Base-by-base conservation (phyloP, 2,329 filamentous ascomycete genomes). In the Didymella pinodella region DNA sequence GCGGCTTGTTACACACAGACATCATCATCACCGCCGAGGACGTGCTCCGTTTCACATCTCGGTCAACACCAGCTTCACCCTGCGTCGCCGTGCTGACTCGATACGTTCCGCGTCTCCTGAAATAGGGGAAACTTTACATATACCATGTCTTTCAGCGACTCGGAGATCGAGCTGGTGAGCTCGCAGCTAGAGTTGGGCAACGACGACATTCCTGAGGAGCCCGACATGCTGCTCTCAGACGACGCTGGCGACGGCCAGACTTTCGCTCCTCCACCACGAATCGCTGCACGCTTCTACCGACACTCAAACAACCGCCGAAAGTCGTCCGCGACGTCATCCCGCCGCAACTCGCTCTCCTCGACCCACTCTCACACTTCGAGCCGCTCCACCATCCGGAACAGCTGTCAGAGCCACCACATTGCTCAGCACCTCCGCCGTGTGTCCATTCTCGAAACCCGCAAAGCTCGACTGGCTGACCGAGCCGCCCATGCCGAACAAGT, bases 401-500 rank as follows among this genome's bases (percentile, higher is more conserved):
- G 81, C 74, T 85, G 86, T 20, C 90, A 92, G 78, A 92, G 88
- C 81, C 91, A 90, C 74, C 85, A 91, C 76, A 82, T 93, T 54
- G 90, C 90, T 56, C 90, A 93, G 73, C 90, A 93, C 73, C 82
- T 93, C 56, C 90, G 91, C 43, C 88, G 91, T 52, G 88, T 90
- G 48, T 92, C 90, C 16, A 93, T 94, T 58, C 85, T 94, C 62
- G 91, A 93, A 75, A 89, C 90, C 65, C 88, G 91, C 61, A 92
- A 91, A 73, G 90, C 91, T 14, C 86, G 91, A 20, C 83, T 95
- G 18, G 91, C 91, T 54, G 91, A 93, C 75, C 84, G 91, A 55
- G 91, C 91, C 28, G 90, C 90, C 7, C 91, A 95, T 76, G 91
- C 90, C 22, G 91, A 95, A 76, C 92, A 93, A 74, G 91, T 95